Conservation (phyloP, 2,329 filamentous ascomycete species). For the Gliomastix tumulicola region DNA sequence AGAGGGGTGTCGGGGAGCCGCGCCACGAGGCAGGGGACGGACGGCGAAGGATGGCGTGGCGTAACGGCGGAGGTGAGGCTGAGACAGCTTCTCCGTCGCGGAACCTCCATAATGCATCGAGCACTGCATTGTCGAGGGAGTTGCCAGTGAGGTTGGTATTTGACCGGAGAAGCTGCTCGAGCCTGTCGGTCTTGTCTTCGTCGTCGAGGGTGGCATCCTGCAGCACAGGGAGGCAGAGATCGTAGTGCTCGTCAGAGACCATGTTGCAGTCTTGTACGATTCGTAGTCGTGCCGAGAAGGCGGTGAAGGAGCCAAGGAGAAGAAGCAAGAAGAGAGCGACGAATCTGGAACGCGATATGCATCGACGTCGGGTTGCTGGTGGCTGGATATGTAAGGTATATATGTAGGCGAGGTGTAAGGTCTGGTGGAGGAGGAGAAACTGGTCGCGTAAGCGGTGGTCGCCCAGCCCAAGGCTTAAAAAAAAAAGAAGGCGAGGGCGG, state of each 20-base stretch:
- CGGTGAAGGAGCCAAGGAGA: no score
- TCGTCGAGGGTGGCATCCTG: conserved; percentile 79
- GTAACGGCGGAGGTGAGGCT: conserved; percentile 75
- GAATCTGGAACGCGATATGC: no score
- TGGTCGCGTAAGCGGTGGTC: no score
- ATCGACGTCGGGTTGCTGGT: no score
- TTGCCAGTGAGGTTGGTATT: conserved; percentile 70
- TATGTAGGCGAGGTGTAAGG: no score
- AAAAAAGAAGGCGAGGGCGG: no score
- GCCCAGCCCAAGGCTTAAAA: no score
- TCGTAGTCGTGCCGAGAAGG: no score
- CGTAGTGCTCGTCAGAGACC: conserved; percentile 90
- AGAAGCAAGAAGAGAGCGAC: no score
- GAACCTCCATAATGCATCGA: conserved; percentile 86
- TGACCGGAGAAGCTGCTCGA: conserved; percentile 78
- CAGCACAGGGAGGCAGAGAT: conserved; percentile 82
- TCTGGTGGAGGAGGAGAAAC: no score
- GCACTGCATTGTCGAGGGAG: conserved; percentile 79
- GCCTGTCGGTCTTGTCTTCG: conserved; percentile 88
- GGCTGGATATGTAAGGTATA: no score
- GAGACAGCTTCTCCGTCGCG: conserved; percentile 58
- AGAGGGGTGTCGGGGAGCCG: conserved; percentile 70
- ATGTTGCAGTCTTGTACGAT: conserved; percentile 50
- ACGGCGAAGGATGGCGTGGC: conserved; percentile 83
- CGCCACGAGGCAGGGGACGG: conserved; percentile 94